Evolutionary conservation across 768 basidiomycete species (phyloP).

Genomic region (Tylopilus plumbeoviolaceoides): DNA sequence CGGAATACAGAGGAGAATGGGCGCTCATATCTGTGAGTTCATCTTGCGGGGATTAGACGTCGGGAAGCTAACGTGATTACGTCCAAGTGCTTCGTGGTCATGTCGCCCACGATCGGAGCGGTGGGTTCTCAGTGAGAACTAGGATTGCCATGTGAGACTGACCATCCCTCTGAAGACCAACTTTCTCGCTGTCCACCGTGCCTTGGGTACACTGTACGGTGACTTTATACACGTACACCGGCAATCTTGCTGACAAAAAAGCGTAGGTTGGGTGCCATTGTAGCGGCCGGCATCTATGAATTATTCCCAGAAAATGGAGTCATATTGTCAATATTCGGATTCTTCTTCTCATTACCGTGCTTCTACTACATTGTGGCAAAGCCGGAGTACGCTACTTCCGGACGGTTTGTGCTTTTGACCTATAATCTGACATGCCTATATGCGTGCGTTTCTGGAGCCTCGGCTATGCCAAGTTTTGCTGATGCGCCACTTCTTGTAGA

Average conservation of each 20-base stretch:
- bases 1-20: slow-evolving; percentile 90
- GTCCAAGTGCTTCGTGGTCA: slow-evolving; percentile 78
- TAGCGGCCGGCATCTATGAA: slow-evolving; percentile 69
- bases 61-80: slow-evolving; percentile 4
- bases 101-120: slow-evolving; percentile 84
- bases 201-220: slow-evolving; percentile 79
- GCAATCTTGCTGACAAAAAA: slow-evolving; percentile 6
- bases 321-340: slow-evolving; percentile 77
- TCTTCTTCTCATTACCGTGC: slow-evolving; percentile 88
- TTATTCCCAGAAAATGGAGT: slow-evolving; percentile 73
- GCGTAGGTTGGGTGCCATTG: slow-evolving; percentile 68
- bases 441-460: slow-evolving; percentile 38
- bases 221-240: background rate
- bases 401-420: slow-evolving; percentile 78
- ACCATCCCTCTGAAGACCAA: slow-evolving; percentile 60
- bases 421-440: slow-evolving; percentile 85
- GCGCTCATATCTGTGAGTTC: slow-evolving; percentile 80
- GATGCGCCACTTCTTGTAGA: slow-evolving; percentile 33
- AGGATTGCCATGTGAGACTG: slow-evolving; percentile 7
- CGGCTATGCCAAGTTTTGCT: background rate
- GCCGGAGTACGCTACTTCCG: slow-evolving; percentile 70
- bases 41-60: slow-evolving; percentile 11
- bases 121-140: slow-evolving; percentile 37
- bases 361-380: slow-evolving; percentile 85
- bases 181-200: slow-evolving; percentile 75